Percentiles rank a stretch among this genome's conserved stretches.
phyloP scores from a whole-genome alignment of 1,139 yeast genomes.

The Magnusiomyces tetraspermus region DNA sequence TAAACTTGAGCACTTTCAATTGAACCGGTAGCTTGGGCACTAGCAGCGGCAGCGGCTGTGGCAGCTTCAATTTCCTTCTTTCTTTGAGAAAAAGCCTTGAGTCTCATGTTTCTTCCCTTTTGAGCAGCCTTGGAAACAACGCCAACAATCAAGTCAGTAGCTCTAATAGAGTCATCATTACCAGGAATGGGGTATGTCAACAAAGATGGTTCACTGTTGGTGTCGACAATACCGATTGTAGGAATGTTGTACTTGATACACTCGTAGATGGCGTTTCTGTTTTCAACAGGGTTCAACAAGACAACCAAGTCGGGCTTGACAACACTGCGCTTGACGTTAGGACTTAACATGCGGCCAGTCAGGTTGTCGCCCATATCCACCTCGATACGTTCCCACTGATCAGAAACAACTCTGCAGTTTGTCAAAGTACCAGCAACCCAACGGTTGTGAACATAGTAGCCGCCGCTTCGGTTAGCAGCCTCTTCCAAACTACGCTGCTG shows the following conservation, averaged over 20 bases:
- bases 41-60: too few species aligned
- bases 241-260: conserved; percentile 80
- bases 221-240: conserved; percentile 87
- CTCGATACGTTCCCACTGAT: conserved; percentile 50
- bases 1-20: too few species aligned
- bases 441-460: conserved; percentile 71
- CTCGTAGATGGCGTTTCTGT: conserved; percentile 71
- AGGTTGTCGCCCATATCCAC: conserved; percentile 55
- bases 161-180: conserved; percentile 85
- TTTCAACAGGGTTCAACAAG: conserved; percentile 79
- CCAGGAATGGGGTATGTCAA: conserved; percentile 94
- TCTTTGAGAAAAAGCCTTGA: conserved; percentile 37
- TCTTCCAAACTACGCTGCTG: conserved; percentile 65
- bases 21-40: too few species aligned
- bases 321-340: conserved; percentile 28
- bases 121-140: conserved; percentile 79
- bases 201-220: conserved; percentile 82
- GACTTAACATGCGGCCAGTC: conserved; percentile 47
- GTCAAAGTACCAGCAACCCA: conserved; percentile 97
- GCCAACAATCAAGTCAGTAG: conserved; percentile 71
- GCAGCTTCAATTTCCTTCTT: too few species aligned
- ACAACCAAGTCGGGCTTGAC: conserved; percentile 86
- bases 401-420: conserved; percentile 66
- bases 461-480: conserved; percentile 70
- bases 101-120: conserved; percentile 56